Conservation (phyloP, 108 stramenopile species). For the Cyclostephanos tholiformis region DNA sequence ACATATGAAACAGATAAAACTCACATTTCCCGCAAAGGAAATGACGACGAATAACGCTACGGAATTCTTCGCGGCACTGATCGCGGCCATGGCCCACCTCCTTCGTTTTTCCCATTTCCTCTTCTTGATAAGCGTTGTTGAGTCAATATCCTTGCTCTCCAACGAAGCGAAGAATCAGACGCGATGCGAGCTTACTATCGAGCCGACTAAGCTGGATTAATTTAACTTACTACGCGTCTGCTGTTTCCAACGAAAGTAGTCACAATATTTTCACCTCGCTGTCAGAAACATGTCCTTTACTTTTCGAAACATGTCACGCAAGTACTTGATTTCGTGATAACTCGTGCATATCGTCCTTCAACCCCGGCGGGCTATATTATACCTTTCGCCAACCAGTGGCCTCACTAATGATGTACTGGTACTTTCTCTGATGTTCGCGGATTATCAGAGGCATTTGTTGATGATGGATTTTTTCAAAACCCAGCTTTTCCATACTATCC, state of each 20-base stretch:
- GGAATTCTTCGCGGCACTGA: conserved; percentile 35
- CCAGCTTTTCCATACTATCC: conserved; percentile 73
- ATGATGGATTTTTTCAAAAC: conserved; percentile 87
- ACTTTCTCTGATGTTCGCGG: conserved; percentile 93
- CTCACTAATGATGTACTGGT: conserved; percentile 93
- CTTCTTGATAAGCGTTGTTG: conserved; percentile 24
- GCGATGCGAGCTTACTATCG: no score
- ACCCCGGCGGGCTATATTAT: no score
- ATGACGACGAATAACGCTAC: conserved; percentile 32
- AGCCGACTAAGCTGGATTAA: no score
- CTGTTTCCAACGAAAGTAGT: no score
- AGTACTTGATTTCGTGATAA: no score
- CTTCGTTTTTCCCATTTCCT: conserved; percentile 36
- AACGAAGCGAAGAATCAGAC: conserved; percentile 15
- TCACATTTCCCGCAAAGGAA: conserved; percentile 41
- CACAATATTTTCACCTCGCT: no score
- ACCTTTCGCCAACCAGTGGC: conserved; percentile 86
- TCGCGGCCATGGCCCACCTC: conserved; percentile 23
- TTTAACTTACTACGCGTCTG: no score
- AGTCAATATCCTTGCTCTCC: conserved; percentile 27
- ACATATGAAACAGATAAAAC: neutral
- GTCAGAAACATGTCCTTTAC: no score
- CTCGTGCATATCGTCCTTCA: no score
- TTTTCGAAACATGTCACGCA: no score
- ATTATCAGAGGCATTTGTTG: conserved; percentile 90